A percentile compares a stretch with the other conserved stretches of the same genome.
phyloP scores from a whole-genome alignment of 2,329 filamentous ascomycete genomes.

The Fusarium staphyleae region DNA sequence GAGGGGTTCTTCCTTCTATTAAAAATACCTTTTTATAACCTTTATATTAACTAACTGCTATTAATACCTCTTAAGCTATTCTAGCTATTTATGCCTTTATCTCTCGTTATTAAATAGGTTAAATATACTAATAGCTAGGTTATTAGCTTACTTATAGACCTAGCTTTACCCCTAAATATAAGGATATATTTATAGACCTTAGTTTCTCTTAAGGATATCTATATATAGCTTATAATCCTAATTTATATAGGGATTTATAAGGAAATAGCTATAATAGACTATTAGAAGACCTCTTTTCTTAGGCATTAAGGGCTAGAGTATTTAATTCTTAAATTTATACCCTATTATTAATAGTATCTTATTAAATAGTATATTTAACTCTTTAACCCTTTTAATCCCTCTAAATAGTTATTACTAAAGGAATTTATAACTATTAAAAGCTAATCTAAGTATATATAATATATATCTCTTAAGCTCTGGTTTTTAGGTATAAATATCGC shows the following conservation, averaged over 20 bases:
- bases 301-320: neutral
- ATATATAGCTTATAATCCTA: slow-evolving; percentile 5
- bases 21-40: neutral
- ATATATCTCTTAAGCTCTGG: neutral
- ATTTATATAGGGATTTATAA: slow-evolving; percentile 15
- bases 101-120: slow-evolving; percentile 1
- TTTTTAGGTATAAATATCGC: neutral
- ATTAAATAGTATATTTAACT: neutral
- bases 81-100: slow-evolving; percentile 3
- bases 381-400: neutral
- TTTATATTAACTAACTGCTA: neutral
- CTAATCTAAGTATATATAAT: slow-evolving; percentile 1
- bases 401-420: neutral
- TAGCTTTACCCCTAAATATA: neutral
- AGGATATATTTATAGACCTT: neutral
- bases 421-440: neutral
- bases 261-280: neutral
- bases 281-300: neutral
- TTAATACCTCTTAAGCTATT: slow-evolving; percentile 1
- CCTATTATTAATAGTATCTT: neutral
- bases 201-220: neutral
- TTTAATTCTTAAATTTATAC: neutral
- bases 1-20: neutral
- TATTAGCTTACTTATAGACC: neutral
- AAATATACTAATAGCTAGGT: slow-evolving; percentile 4